Conservation (phyloP, 116 monocot species). For the Zostera marina region DNA sequence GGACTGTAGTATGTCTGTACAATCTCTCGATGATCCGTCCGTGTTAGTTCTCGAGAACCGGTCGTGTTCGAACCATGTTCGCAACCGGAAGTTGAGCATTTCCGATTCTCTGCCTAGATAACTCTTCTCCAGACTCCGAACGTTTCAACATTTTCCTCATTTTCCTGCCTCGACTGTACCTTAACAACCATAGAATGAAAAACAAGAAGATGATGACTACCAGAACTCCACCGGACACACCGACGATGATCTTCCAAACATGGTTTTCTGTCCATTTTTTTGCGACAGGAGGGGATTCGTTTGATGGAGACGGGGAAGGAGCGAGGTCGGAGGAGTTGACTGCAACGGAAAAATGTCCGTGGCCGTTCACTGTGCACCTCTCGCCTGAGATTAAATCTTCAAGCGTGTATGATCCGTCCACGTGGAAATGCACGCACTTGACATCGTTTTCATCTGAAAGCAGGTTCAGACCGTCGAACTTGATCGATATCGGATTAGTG, state of each 20-base stretch:
- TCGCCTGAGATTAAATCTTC: conserved; percentile 32
- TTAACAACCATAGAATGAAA: conserved; percentile 19
- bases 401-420: conserved; percentile 43
- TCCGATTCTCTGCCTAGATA: conserved; percentile 42
- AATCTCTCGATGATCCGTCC: too few relatives aligned
- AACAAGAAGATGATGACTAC: conserved; percentile 35
- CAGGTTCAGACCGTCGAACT: conserved; percentile 19
- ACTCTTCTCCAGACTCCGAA: conserved; percentile 49
- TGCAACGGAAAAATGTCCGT: conserved; percentile 77
- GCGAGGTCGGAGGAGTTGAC: conserved; percentile 30
- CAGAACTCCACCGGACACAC: conserved; percentile 40
- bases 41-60: conserved; percentile 65
- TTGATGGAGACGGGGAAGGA: conserved; percentile 9
- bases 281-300: conserved; percentile 3
- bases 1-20: too few relatives aligned
- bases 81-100: conserved; percentile 50
- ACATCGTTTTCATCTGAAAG: conserved; percentile 12
- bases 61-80: conserved; percentile 49
- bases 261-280: conserved; percentile 22
- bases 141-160: conserved; percentile 45
- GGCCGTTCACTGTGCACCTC: conserved; percentile 37
- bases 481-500: conserved; percentile 32
- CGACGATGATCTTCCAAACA: conserved; percentile 57
- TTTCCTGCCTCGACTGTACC: conserved; percentile 29
- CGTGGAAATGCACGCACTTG: conserved; percentile 52